Conservation (phyloP, 345 rosid species). For the Boechera stricta region DNA sequence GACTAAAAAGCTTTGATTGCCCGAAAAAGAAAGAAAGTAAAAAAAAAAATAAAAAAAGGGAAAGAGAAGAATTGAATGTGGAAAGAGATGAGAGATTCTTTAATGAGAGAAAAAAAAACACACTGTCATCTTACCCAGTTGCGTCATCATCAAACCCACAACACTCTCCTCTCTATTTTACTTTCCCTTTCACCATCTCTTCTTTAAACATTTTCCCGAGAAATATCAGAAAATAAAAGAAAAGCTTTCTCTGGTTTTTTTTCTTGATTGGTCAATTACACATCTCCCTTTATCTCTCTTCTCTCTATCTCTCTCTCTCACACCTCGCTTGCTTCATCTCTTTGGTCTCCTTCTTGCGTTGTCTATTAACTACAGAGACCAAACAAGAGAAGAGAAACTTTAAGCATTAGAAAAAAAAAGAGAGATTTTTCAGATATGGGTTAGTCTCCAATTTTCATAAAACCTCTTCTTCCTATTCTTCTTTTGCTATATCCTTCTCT, state of each 20-base stretch:
- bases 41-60: neutral
- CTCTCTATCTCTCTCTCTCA: conserved; percentile 1
- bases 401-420: neutral
- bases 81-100: conserved; percentile 52
- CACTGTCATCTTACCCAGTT: conserved; percentile 56
- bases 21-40: conserved; percentile 31
- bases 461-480: conserved; percentile 29
- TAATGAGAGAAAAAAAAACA: conserved; percentile 50
- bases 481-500: neutral
- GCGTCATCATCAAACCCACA: conserved; percentile 49
- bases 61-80: conserved; percentile 45
- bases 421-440: conserved; percentile 39
- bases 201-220: conserved; percentile 17
- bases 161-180: conserved; percentile 22
- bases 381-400: neutral
- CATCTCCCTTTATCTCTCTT: conserved; percentile 20
- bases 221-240: conserved; percentile 9
- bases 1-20: neutral
- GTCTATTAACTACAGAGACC: conserved; percentile 6
- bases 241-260: conserved; percentile 42
- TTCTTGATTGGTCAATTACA: conserved; percentile 47
- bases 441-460: conserved; percentile 23
- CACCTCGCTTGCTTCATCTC: conserved; percentile 37
- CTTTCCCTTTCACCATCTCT: conserved; percentile 22
- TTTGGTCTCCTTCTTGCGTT: conserved; percentile 41